Conservation (phyloP, 257 asterid species). For the Voacanga thouarsii region DNA sequence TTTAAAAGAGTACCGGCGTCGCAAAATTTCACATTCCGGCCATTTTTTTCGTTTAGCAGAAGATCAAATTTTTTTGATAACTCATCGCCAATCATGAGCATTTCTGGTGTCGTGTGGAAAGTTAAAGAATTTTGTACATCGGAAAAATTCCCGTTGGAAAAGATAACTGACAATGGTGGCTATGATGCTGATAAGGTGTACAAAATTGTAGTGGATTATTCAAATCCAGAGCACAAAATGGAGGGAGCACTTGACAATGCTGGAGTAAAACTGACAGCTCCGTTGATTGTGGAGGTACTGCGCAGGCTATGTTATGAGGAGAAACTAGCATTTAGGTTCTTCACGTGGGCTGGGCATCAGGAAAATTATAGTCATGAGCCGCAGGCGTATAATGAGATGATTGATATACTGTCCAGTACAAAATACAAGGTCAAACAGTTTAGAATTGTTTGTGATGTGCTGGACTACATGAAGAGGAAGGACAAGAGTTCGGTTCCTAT, state of each 20-base stretch:
- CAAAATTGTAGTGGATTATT: constrained; percentile 55
- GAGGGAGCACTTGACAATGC: constrained; percentile 68
- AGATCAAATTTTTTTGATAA: constrained; percentile 16
- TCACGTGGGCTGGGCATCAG: constrained; percentile 70
- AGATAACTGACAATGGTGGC: constrained; percentile 20
- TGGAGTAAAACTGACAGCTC: constrained; percentile 52
- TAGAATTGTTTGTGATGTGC: constrained; percentile 75
- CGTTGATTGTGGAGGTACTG: constrained; percentile 67
- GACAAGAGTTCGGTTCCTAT: constrained; percentile 57
- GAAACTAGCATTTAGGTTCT: constrained; percentile 80
- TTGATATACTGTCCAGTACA: constrained; percentile 79
- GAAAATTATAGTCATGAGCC: constrained; percentile 74
- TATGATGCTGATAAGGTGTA: constrained; percentile 45
- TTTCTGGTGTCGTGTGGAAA: constrained; percentile 7
- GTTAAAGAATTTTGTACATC: constrained; percentile 38
- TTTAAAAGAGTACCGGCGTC: constrained; percentile 4
- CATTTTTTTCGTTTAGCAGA: not conserved
- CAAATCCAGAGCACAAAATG: constrained; percentile 68
- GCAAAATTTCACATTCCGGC: constrained; percentile 4
- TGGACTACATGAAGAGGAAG: constrained; percentile 79
- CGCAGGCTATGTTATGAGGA: constrained; percentile 70
- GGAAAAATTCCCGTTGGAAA: constrained; percentile 31
- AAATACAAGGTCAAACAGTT: constrained; percentile 88
- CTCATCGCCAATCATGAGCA: constrained; percentile 8
- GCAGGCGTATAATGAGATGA: constrained; percentile 67